Base-by-base conservation (phyloP, 257 asterid genomes). In the Plectranthus barbatus region DNA sequence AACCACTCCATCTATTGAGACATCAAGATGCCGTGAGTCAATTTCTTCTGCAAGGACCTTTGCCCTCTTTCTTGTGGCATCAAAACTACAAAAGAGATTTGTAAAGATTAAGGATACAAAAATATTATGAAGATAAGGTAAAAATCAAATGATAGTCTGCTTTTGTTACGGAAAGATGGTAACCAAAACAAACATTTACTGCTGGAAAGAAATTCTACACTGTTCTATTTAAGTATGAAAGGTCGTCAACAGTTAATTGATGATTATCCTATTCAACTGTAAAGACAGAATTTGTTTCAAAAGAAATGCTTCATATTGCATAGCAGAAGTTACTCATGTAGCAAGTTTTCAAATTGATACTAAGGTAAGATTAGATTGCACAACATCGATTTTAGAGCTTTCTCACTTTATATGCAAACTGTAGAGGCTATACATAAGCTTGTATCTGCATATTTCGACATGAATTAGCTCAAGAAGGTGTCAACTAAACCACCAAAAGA, bases 1-100 rank as follows among this genome's bases (percentile, higher is more conserved):
- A 68, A 89, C 83, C 42, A 92, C 97, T 70, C 79, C 84, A 69
- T 92, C 97, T 61, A 92, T 92, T 60, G 84, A 79, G 75, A 86
- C 83, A 77, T 86, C 87, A 71, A 84, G 89, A 82, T 89, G 97
- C 99, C 99, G 86, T 20, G 99, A 79, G 56, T 97, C 99, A 41
- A 89, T 79, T 87, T 92, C 99, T 64, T 89, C 90, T 1, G 95
- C 87, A 70, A 89, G 88, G 68, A 89, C 82, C 81, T 73, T 92
- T 45, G 95, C 95, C 77, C 95, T 80, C 20, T 74, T 75, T 76
- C 73, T 84, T 40, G 94, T 83, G 62, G 82, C 82, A 83, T 81
- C 80, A 68, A 95, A 88, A 67, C 96, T 91, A 77, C 66, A 83
- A 53, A 42, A 61, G 55, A 76, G n/a, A 39, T 29, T n/a, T 19